Evolutionary conservation across 345 rosid genomes (phyloP).

Genomic region (Combretum micranthum): DNA sequence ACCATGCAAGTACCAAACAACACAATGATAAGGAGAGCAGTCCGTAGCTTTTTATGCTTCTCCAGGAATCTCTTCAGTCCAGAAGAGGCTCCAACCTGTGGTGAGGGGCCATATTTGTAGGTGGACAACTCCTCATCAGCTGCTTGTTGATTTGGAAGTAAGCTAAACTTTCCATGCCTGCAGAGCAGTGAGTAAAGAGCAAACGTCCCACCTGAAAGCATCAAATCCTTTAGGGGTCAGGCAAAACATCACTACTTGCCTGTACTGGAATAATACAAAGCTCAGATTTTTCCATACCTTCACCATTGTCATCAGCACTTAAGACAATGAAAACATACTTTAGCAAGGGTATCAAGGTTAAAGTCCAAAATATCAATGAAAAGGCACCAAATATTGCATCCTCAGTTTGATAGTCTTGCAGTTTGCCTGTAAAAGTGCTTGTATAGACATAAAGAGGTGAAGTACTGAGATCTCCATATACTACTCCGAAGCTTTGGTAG

Average conservation of each 20-base stretch:
- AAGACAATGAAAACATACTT: conserved; percentile 58
- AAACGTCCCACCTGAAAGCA: conserved; percentile 71
- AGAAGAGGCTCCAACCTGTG: conserved; percentile 32
- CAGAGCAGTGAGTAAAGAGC: conserved; percentile 89
- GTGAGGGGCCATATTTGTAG: conserved; percentile 59
- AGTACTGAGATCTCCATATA: conserved; percentile 78
- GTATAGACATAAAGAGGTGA: conserved; percentile 83
- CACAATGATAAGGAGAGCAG: conserved; percentile 65
- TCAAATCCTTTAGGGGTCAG: conserved; percentile 10
- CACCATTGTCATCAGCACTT: conserved; percentile 77
- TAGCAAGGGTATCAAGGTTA: conserved; percentile 68
- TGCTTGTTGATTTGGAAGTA: conserved; percentile 94
- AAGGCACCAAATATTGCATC: conserved; percentile 72
- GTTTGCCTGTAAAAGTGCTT: conserved; percentile 51
- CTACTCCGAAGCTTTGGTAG: conserved; percentile 89
- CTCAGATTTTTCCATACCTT: conserved; percentile 43
- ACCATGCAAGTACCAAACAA: conserved; percentile 82
- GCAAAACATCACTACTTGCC: background rate
- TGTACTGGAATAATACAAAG: background rate
- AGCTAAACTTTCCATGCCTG: conserved; percentile 78
- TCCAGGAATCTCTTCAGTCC: conserved; percentile 60
- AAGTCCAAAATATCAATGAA: conserved; percentile 88
- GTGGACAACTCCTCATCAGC: conserved; percentile 93
- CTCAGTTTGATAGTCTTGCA: conserved; percentile 43
- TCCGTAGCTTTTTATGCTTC: conserved; percentile 66